Conservation (phyloP, 345 rosid species). For the Euclidium syriacum region DNA sequence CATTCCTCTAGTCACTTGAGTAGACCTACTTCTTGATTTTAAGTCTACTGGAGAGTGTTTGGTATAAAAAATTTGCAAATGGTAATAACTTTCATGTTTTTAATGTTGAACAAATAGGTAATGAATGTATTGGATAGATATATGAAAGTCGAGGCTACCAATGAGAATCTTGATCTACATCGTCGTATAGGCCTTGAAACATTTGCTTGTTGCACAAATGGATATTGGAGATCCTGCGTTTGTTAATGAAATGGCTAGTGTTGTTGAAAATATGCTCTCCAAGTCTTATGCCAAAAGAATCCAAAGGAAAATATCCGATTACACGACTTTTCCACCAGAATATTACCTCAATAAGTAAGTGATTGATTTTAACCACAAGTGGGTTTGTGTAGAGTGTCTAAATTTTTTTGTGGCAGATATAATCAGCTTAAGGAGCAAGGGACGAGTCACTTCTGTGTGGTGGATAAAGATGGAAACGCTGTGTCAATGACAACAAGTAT, state of each 20-base stretch:
- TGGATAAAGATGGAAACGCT: conserved; percentile 71
- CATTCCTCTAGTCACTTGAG: too few relatives aligned
- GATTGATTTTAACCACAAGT: background rate
- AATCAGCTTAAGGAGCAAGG: conserved; percentile 59
- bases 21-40: too few relatives aligned
- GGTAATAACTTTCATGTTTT: conserved; percentile 4
- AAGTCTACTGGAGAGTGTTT: too few relatives aligned
- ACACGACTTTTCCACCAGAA: conserved; percentile 60
- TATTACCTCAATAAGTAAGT: conserved; percentile 54
- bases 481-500: conserved; percentile 81
- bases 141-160: conserved; percentile 36
- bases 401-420: background rate
- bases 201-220: conserved; percentile 77
- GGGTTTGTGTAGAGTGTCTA: background rate
- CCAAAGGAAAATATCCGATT: conserved; percentile 44
- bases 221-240: conserved; percentile 71
- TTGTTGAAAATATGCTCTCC: conserved; percentile 53
- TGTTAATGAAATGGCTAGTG: conserved; percentile 26
- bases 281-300: conserved; percentile 44
- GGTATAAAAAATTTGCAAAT: background rate
- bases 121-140: conserved; percentile 56
- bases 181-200: conserved; percentile 71
- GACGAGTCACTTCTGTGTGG: conserved; percentile 74
- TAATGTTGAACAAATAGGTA: conserved; percentile 36
- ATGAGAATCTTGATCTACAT: conserved; percentile 47